These are phyloP conservation scores for Kodamaea alishanica DNA, from an alignment of 1,139 yeast genomes.

Conservation along the genomic window DNA sequence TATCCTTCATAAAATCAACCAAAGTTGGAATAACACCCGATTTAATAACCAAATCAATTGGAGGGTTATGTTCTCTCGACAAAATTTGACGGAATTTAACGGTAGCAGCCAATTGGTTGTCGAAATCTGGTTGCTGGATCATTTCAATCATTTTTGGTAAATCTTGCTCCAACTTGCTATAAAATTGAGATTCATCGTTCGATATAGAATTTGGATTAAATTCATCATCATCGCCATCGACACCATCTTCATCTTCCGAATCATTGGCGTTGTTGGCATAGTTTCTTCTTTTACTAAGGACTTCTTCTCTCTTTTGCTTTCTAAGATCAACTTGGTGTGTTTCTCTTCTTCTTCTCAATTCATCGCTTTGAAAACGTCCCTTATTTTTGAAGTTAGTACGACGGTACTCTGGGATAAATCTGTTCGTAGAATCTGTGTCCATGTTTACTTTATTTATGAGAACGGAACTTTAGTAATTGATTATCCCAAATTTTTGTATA, in stretches of 20 bases:
- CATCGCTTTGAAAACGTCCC: constrained; percentile 92
- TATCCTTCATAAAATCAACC: constrained; percentile 78
- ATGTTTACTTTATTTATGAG: constrained; percentile 25
- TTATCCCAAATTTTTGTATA: not conserved
- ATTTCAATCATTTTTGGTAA: constrained; percentile 83
- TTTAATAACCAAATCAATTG: constrained; percentile 88
- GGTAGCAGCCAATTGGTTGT: constrained; percentile 82
- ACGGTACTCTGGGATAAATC: constrained; percentile 96
- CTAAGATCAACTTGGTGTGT: constrained; percentile 95
- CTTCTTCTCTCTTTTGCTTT: constrained; percentile 95
- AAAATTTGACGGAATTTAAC: constrained; percentile 89
- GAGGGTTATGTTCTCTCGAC: constrained; percentile 96
- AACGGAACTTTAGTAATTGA: not conserved
- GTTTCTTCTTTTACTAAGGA: constrained; percentile 88
- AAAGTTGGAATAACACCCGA: constrained; percentile 90
- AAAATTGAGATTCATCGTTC: constrained; percentile 48
- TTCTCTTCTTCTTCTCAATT: constrained; percentile 95
- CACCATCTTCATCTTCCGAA: constrained; percentile 45
- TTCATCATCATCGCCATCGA: constrained; percentile 46
- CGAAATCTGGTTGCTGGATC: constrained; percentile 73
- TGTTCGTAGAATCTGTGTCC: constrained; percentile 77
- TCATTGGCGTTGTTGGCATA: constrained; percentile 41
- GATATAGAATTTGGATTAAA: constrained; percentile 38
- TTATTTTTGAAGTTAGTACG: constrained; percentile 95
- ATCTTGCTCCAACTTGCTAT: constrained; percentile 63